Percentiles rank a stretch among this genome's conserved stretches.
Conservation (phyloP, 768 basidiomycete genomes). For the Leccinum fibrillosum region DNA sequence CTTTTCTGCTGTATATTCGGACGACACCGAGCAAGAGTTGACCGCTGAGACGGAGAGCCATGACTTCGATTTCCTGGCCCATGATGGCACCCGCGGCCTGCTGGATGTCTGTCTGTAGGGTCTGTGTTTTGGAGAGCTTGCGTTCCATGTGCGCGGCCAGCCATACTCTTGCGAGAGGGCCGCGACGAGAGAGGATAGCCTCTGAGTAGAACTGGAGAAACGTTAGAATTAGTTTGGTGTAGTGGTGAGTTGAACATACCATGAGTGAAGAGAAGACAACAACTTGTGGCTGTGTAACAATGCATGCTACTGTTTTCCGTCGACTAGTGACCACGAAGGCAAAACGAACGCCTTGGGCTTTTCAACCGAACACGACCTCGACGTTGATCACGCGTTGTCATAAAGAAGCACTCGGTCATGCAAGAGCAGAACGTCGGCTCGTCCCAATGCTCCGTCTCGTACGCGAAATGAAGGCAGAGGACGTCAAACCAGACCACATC, state of each 20-base stretch:
- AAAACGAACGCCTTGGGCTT: slow-evolving; percentile 24
- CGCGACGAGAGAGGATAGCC: slow-evolving; percentile 88
- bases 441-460: slow-evolving; percentile 43
- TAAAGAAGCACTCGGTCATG: slow-evolving; percentile 29
- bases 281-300: slow-evolving; percentile 24
- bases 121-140: slow-evolving; percentile 94
- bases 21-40: slow-evolving; percentile 96
- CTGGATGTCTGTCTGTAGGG: slow-evolving; percentile 91
- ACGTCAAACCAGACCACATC: slow-evolving; percentile 48
- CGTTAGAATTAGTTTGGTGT: too few relatives aligned
- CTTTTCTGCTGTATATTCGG: slow-evolving; percentile 95
- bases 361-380: slow-evolving; percentile 22
- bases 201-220: slow-evolving; percentile 82
- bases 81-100: slow-evolving; percentile 96
- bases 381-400: slow-evolving; percentile 30
- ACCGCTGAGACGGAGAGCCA: slow-evolving; percentile 95
- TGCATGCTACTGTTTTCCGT: neutral
- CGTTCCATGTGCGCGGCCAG: slow-evolving; percentile 98
- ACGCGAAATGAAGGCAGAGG: slow-evolving; percentile 54
- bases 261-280: neutral
- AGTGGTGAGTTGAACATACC: too few relatives aligned
- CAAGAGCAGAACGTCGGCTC: slow-evolving; percentile 36
- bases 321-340: neutral
- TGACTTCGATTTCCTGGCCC: slow-evolving; percentile 86
- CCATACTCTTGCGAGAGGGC: slow-evolving; percentile 97